These are phyloP conservation scores for Mycena rosella DNA, from an alignment of 768 basidiomycete species.

Conservation along the genomic window DNA sequence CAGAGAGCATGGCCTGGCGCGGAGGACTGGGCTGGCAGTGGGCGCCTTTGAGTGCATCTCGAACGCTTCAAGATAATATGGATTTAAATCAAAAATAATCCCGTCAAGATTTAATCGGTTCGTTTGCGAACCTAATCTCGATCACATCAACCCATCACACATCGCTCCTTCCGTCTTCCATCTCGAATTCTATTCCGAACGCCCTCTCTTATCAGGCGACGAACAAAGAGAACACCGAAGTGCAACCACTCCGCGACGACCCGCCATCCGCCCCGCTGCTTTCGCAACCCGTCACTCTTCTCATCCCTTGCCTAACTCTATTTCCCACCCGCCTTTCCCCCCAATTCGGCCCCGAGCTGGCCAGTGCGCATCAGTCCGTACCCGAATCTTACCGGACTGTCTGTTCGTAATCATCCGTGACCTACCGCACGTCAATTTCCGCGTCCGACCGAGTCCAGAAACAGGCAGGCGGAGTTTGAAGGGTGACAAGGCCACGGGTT, in stretches of 20 bases:
- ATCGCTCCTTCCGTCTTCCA: background rate
- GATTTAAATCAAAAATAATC: constrained; percentile 7
- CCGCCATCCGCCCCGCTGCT: constrained; percentile 25
- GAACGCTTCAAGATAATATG: constrained; percentile 1
- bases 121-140: background rate
- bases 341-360: constrained; percentile 5
- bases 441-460: background rate
- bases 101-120: too few relatives aligned
- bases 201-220: constrained; percentile 1
- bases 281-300: background rate
- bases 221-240: constrained; percentile 9
- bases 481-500: constrained; percentile 27
- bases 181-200: background rate
- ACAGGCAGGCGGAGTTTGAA: constrained; percentile 15
- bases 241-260: background rate
- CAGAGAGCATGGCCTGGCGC: constrained; percentile 24
- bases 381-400: background rate
- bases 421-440: background rate
- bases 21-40: background rate
- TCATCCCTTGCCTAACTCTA: background rate
- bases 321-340: too few relatives aligned
- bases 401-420: background rate
- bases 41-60: constrained; percentile 23
- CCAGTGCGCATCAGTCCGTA: background rate
- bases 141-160: background rate